Conservation (phyloP, 768 basidiomycete species). For the Hysterangium stoloniferum region DNA sequence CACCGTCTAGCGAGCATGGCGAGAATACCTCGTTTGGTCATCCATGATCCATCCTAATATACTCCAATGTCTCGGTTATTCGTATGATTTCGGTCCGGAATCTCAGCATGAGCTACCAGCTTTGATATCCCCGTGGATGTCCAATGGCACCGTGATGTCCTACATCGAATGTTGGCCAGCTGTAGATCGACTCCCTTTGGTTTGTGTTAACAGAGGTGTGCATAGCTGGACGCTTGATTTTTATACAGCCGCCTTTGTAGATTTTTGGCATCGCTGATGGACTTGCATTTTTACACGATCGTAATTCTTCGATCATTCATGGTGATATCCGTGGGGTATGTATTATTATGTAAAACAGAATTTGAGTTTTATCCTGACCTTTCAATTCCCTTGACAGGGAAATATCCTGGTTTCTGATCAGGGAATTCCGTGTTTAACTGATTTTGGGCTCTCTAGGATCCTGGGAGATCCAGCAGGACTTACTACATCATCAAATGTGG, state of each 20-base stretch:
- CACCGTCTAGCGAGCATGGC: background rate
- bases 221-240: too few relatives aligned
- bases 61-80: background rate
- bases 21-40: conserved; percentile 1
- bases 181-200: background rate
- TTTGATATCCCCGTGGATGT: conserved; percentile 4
- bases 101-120: background rate
- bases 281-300: too few relatives aligned
- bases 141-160: background rate
- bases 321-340: too few relatives aligned
- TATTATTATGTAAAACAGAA: too few relatives aligned
- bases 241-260: too few relatives aligned
- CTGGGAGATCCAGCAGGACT: background rate
- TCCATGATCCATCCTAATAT: background rate
- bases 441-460: conserved; percentile 1
- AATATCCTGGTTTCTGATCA: background rate
- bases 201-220: too few relatives aligned
- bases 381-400: background rate
- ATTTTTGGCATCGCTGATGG: too few relatives aligned
- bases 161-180: background rate
- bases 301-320: too few relatives aligned
- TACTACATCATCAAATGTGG: background rate
- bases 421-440: background rate
- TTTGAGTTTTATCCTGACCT: too few relatives aligned
- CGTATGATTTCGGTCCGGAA: background rate